phyloP scores from a whole-genome alignment of 345 rosid genomes.

The Acer saccharum region DNA sequence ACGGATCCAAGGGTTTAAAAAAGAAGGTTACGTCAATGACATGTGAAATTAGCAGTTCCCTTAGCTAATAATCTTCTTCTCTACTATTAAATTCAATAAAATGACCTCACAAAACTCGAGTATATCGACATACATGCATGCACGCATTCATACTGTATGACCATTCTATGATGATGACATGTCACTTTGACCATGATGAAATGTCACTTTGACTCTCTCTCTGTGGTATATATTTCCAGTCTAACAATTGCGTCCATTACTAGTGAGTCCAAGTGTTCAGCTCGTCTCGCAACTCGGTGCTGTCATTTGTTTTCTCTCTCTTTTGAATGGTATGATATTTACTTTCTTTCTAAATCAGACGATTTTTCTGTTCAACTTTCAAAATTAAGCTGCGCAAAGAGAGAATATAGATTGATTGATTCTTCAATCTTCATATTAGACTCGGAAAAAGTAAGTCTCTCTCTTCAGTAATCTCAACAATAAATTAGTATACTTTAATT shows the following conservation, averaged over 20 bases:
- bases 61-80: not conserved
- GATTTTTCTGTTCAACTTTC: not conserved
- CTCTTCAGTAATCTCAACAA: constrained; percentile 22
- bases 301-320: constrained; percentile 12
- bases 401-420: not conserved
- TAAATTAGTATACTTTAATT: not conserved
- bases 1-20: not conserved
- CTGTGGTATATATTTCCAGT: not conserved
- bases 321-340: not conserved
- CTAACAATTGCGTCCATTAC: too few species aligned
- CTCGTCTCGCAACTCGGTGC: constrained; percentile 3
- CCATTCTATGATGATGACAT: constrained; percentile 25
- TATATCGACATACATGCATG: constrained; percentile 21
- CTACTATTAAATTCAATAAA: not conserved
- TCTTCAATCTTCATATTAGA: constrained; percentile 14
- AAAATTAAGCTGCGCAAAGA: not conserved
- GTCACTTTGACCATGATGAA: constrained; percentile 23
- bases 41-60: not conserved
- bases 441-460: constrained; percentile 24
- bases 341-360: not conserved
- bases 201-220: constrained; percentile 38
- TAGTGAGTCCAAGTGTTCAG: not conserved
- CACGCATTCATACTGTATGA: not conserved
- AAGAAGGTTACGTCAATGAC: not conserved
- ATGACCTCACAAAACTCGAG: constrained; percentile 35